These are phyloP conservation scores for Bacterosira constricta DNA, from an alignment of 108 stramenopile species.

Conservation along the genomic window DNA sequence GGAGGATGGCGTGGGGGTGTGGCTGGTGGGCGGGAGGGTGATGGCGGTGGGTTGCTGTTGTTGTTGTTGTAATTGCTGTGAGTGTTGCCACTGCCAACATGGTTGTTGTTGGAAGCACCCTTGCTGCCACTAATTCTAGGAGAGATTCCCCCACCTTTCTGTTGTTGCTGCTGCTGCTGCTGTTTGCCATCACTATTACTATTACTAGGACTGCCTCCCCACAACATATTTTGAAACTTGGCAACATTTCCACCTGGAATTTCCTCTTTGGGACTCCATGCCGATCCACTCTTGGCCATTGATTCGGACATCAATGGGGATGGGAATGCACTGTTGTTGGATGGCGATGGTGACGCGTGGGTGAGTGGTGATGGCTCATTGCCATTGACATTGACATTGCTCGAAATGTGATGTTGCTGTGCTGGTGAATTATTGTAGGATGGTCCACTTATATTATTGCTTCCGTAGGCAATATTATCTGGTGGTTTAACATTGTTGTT, in stretches of 20 bases:
- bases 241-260: slow-evolving; percentile 43
- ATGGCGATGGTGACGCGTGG: too few relatives aligned
- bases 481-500: neutral
- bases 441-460: too few relatives aligned
- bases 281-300: slow-evolving; percentile 15
- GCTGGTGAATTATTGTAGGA: too few relatives aligned
- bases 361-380: too few relatives aligned
- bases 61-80: too few relatives aligned
- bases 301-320: neutral
- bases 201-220: slow-evolving; percentile 23
- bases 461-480: too few relatives aligned
- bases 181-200: neutral
- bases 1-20: too few relatives aligned
- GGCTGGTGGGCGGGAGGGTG: neutral
- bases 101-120: neutral
- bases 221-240: slow-evolving; percentile 37
- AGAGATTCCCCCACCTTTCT: too few relatives aligned
- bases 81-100: neutral
- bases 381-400: too few relatives aligned
- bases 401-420: too few relatives aligned
- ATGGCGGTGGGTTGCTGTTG: neutral
- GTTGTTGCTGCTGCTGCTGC: slow-evolving; percentile 3
- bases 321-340: too few relatives aligned
- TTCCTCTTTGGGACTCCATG: slow-evolving; percentile 41
- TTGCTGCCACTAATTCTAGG: neutral